Base-by-base conservation (phyloP, 2,329 filamentous ascomycete genomes). In the Alternaria brassicicola region DNA sequence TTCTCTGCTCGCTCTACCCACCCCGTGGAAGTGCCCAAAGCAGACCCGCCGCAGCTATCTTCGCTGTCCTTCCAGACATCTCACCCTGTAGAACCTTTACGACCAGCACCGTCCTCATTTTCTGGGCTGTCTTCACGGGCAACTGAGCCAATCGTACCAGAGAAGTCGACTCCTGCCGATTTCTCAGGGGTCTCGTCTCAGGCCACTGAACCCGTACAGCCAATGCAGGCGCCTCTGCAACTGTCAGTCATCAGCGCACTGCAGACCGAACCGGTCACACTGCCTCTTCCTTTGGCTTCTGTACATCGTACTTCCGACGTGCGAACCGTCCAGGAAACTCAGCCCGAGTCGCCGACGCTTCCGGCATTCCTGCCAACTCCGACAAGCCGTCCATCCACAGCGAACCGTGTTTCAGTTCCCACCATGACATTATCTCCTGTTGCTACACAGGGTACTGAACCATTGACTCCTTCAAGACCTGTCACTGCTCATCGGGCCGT, bases 301-400 rank as follows among this genome's bases (percentile, higher is more conserved):
- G 26, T 58, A 30, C 63, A 73, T 48, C 33, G 53, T 13, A 62
- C 73, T 49, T 76, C 73, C 13, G 63, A 65, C 50, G 66, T 76
- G 15, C 69, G 58, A 30, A 68, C 66, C 13, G 47, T 76, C 23
- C 74, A 74, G 19, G 65, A 72, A 30, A 66, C 65, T n/a, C 70
- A 74, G 51, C 73, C 74, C 26, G 75, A 76, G 55, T 76, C 73
- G 17, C 73, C 73, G 35, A 75, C 71, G 6, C 62, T 74, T 6
- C 72, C 75, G 17, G 49, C 68, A 9, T 73, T 74, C 61, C 58
- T 76, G 5, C 72, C 72, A 13, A 70, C 64, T 49, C 71, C 71
- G n/a, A 46, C 43, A 45, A 74, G 69, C 45, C 68, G 71, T 35
- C 72, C 71, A 12, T 69, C 72, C 6, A 75, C 70, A 17, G 67